These are phyloP conservation scores for Selaginella tamariscina DNA, from an alignment of 75 land plant species.

Conservation along the genomic window DNA sequence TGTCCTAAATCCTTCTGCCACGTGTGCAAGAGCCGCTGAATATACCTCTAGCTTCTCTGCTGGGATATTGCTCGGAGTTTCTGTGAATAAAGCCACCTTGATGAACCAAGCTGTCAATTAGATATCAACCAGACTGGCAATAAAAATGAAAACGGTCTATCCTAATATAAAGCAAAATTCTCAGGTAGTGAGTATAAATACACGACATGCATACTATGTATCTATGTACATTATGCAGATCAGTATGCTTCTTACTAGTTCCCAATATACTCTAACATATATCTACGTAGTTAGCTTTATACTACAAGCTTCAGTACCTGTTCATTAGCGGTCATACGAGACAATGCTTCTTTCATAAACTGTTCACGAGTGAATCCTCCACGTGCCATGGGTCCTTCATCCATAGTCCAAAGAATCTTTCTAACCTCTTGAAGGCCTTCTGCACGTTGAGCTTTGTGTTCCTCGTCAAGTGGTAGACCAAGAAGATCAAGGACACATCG, in stretches of 20 bases:
- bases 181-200: too few species aligned
- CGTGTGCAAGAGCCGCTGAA: slow-evolving; percentile 79
- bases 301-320: too few species aligned
- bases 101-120: neutral
- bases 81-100: slow-evolving; percentile 63
- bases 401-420: slow-evolving; percentile 82
- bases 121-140: neutral
- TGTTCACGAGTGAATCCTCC: slow-evolving; percentile 81
- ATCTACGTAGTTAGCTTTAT: too few species aligned
- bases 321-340: slow-evolving; percentile 72
- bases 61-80: slow-evolving; percentile 73
- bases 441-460: slow-evolving; percentile 34
- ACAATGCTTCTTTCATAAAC: slow-evolving; percentile 84
- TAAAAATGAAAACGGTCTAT: slow-evolving; percentile 1
- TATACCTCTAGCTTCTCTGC: slow-evolving; percentile 79
- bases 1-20: slow-evolving; percentile 60
- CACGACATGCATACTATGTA: too few species aligned
- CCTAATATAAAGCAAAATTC: too few species aligned
- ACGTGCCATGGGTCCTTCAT: slow-evolving; percentile 65
- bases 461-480: slow-evolving; percentile 64
- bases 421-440: slow-evolving; percentile 78
- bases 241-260: too few species aligned
- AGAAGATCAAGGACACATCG: slow-evolving; percentile 82
- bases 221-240: too few species aligned
- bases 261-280: too few species aligned